phyloP scores from a whole-genome alignment of 345 rosid species.

The Acer yangbiense region DNA sequence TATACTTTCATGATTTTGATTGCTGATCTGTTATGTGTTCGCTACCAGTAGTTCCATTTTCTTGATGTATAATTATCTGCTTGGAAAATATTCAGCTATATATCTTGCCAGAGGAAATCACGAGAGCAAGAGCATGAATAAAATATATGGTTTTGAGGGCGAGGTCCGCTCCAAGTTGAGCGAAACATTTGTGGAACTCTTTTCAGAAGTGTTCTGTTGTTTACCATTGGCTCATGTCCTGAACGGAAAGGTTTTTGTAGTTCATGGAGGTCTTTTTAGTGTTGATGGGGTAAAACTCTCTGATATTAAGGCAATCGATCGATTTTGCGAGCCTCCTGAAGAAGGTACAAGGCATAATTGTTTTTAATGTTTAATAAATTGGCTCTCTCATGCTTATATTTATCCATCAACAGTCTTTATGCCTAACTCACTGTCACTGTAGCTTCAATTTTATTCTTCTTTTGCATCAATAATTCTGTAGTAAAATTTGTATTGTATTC shows the following conservation, averaged over 20 bases:
- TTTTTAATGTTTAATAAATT: neutral
- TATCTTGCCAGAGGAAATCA: slow-evolving; percentile 97
- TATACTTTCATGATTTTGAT: neutral
- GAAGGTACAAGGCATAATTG: slow-evolving; percentile 63
- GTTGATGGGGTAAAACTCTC: slow-evolving; percentile 93
- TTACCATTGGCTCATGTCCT: slow-evolving; percentile 93
- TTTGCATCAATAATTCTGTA: neutral
- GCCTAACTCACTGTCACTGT: neutral
- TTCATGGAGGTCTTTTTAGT: slow-evolving; percentile 98
- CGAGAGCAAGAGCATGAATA: slow-evolving; percentile 99
- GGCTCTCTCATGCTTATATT: slow-evolving; percentile 3
- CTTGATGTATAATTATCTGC: slow-evolving; percentile 13
- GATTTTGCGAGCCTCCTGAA: slow-evolving; percentile 98
- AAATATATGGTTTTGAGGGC: slow-evolving; percentile 98
- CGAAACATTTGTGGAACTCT: slow-evolving; percentile 91
- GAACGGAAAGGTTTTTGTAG: slow-evolving; percentile 77
- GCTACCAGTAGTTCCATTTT: slow-evolving; percentile 2
- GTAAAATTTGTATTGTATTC: neutral
- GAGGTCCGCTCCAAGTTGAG: slow-evolving; percentile 94
- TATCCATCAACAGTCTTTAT: neutral
- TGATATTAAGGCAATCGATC: slow-evolving; percentile 81
- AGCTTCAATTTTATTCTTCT: neutral
- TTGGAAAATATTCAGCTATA: slow-evolving; percentile 59
- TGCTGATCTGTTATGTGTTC: neutral
- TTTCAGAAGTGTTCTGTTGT: slow-evolving; percentile 95